phyloP scores from a whole-genome alignment of 2,329 filamentous ascomycete genomes.

The Penicillium sp. region DNA sequence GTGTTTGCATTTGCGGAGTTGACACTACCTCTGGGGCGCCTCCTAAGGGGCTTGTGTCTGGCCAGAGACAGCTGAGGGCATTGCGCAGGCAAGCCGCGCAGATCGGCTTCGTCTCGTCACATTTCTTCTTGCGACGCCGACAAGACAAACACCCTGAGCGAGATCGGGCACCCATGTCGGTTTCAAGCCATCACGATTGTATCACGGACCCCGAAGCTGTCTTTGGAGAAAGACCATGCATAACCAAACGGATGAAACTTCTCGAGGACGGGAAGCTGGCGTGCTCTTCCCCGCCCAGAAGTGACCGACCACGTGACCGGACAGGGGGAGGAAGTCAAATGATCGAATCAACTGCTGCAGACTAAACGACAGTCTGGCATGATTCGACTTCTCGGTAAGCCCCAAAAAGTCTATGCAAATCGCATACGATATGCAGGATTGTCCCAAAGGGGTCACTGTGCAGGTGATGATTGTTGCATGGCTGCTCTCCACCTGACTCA shows the following conservation, averaged over 20 bases:
- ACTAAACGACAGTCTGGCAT: neutral
- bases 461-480: neutral
- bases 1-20: slow-evolving; percentile 12
- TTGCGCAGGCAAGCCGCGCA: slow-evolving; percentile 25
- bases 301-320: slow-evolving; percentile 22
- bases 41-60: slow-evolving; percentile 4
- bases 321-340: neutral
- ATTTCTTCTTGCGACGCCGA: slow-evolving; percentile 26
- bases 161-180: slow-evolving; percentile 22
- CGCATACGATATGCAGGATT: neutral
- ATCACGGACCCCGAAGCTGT: neutral
- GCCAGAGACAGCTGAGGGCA: slow-evolving; percentile 21
- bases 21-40: slow-evolving; percentile 2
- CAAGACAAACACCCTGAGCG: slow-evolving; percentile 25
- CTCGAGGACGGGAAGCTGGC: slow-evolving; percentile 7
- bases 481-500: slow-evolving; percentile 1
- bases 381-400: neutral
- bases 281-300: slow-evolving; percentile 1
- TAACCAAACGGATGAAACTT: neutral
- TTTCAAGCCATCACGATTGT: slow-evolving; percentile 11
- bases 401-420: slow-evolving; percentile 4
- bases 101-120: slow-evolving; percentile 24
- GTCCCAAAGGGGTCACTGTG: neutral
- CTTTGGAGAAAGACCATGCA: slow-evolving; percentile 2
- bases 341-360: neutral